These are phyloP conservation scores for Ulota crispa DNA, from an alignment of 225 moss, liverwort and hornwort genomes.

Conservation along the genomic window DNA sequence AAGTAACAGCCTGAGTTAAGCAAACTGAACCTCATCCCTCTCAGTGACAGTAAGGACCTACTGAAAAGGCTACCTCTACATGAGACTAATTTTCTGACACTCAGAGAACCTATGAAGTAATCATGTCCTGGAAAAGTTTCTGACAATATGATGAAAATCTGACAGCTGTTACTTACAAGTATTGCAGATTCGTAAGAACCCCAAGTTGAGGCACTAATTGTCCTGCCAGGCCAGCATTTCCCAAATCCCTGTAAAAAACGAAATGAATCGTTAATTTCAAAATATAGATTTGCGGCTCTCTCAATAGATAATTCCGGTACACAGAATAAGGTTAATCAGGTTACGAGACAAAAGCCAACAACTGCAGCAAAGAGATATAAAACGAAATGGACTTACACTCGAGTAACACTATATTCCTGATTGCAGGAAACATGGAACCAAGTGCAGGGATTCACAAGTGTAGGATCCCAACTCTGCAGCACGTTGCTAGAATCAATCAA, in stretches of 20 bases:
- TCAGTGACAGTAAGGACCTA: neutral
- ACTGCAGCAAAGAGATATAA: conserved; percentile 14
- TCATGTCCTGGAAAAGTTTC: conserved; percentile 3
- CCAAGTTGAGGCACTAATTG: conserved; percentile 52
- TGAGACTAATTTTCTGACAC: conserved; percentile 10
- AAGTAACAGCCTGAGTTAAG: conserved; percentile 1
- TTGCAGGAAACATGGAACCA: conserved; percentile 99
- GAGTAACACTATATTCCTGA: conserved; percentile 57
- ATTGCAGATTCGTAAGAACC: conserved; percentile 54
- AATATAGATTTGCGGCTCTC: neutral
- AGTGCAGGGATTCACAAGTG: conserved; percentile 90
- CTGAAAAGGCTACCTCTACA: conserved; percentile 3
- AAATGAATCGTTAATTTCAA: neutral
- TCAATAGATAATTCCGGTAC: conserved; percentile 6
- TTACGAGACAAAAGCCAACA: neutral
- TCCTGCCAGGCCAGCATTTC: conserved; percentile 66
- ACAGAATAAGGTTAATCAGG: conserved; percentile 2
- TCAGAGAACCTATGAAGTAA: conserved; percentile 3
- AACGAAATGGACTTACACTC: conserved; percentile 65
- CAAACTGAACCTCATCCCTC: conserved; percentile 16
- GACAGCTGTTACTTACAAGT: conserved; percentile 47
- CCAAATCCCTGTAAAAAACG: conserved; percentile 59
- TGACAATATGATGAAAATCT: neutral
- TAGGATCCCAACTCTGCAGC: conserved; percentile 93
- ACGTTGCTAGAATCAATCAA: conserved; percentile 72